Percentiles rank a stretch among this genome's conserved stretches.
Evolutionary conservation across 2,329 filamentous ascomycete species (phyloP).

Genomic region (Aspergillus thermomutatus): DNA sequence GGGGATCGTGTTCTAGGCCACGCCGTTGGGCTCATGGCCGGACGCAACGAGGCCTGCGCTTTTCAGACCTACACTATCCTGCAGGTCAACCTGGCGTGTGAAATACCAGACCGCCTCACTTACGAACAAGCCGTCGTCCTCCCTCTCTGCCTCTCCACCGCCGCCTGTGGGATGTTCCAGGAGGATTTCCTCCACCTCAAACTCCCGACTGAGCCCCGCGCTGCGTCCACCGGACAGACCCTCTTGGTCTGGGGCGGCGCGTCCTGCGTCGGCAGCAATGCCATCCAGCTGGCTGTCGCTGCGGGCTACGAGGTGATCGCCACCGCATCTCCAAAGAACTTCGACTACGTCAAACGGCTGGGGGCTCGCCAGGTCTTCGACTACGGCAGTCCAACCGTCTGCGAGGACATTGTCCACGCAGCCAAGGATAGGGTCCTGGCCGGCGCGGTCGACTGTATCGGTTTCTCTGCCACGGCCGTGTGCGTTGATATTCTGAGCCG

Average conservation of each 20-base stretch:
- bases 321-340: slow-evolving; percentile 10
- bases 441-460: slow-evolving; percentile 11
- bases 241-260: slow-evolving; percentile 17
- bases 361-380: slow-evolving; percentile 47
- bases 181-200: slow-evolving; percentile 20
- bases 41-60: slow-evolving; percentile 12
- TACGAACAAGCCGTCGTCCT: slow-evolving; percentile 31
- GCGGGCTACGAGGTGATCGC: slow-evolving; percentile 13
- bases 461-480: neutral
- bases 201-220: slow-evolving; percentile 2
- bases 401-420: slow-evolving; percentile 9
- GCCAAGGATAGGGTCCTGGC: slow-evolving; percentile 10
- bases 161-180: slow-evolving; percentile 27
- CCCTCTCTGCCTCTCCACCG: slow-evolving; percentile 31
- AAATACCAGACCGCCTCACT: slow-evolving; percentile 25
- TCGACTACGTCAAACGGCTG: slow-evolving; percentile 34
- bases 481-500: slow-evolving; percentile 11
- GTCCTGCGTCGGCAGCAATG: slow-evolving; percentile 11
- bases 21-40: slow-evolving; percentile 10
- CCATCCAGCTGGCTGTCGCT: slow-evolving; percentile 10
- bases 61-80: slow-evolving; percentile 34
- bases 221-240: too few relatives aligned
- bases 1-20: slow-evolving; percentile 30
- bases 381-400: slow-evolving; percentile 30
- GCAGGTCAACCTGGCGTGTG: slow-evolving; percentile 12